These are phyloP conservation scores for Aspergillus hortae DNA, from an alignment of 2,329 filamentous ascomycete genomes.

Conservation along the genomic window DNA sequence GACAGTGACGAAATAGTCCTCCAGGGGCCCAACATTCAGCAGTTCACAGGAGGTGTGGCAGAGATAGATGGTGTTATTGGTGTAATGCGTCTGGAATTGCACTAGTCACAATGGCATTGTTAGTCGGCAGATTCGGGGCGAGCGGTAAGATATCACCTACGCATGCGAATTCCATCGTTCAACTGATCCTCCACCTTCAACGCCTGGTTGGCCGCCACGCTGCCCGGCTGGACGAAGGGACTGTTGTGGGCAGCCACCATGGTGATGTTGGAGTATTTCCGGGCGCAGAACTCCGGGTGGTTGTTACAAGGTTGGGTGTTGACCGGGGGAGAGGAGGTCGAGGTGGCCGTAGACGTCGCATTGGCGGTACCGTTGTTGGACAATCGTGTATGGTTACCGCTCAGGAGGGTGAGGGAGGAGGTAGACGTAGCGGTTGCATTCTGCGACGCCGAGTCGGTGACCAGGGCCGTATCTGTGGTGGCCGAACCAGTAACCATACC, in stretches of 20 bases:
- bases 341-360: conserved; percentile 46
- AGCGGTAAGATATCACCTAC: conserved; percentile 31
- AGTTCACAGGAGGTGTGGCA: conserved; percentile 84
- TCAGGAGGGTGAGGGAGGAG: conserved; percentile 38
- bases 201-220: conserved; percentile 72
- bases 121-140: background rate
- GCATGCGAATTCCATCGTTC: conserved; percentile 65
- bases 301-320: conserved; percentile 81
- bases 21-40: conserved; percentile 75
- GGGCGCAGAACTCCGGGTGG: conserved; percentile 69
- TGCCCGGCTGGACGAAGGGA: conserved; percentile 67
- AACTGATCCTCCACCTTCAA: conserved; percentile 67
- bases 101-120: conserved; percentile 36
- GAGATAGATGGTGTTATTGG: conserved; percentile 64
- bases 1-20: conserved; percentile 67
- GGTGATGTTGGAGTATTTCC: conserved; percentile 79
- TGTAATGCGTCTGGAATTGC: conserved; percentile 57
- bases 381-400: conserved; percentile 40
- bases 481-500: conserved; percentile 17
- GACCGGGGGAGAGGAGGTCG: conserved; percentile 41
- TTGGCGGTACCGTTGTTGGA: conserved; percentile 48
- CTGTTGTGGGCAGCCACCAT: conserved; percentile 77
- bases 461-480: conserved; percentile 19
- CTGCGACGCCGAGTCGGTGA: conserved; percentile 16
- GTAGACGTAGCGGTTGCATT: conserved; percentile 33